Evolutionary conservation across 805 yeast species (phyloP), one percentile per base, ranked within the genome.

Genomic region (Clavispora asparagi): DNA sequence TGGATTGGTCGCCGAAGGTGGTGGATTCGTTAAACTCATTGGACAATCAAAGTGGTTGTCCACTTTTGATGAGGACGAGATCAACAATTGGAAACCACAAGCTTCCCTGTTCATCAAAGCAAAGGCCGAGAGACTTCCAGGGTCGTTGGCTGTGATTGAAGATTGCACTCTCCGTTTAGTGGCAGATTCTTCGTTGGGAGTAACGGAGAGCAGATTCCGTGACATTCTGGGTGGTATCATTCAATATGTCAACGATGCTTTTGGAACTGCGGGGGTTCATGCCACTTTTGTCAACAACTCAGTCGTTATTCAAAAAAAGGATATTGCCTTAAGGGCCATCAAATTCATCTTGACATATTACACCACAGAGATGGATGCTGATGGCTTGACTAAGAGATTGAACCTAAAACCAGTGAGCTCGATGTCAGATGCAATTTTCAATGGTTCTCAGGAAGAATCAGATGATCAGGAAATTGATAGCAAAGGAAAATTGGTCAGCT

Each of bases 1-100:
- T 28, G 97, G 97, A 0, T 70, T 92, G 43, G 82, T 92, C 51
- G 95, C 97, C 1, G 98, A 91, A 63, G 83, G 85, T 59, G 98
- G 98, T 32, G 95, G 89, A 0, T 88, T 78, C 57, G 74, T 92
- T 30, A 82, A 78, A 60, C 57, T 80, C 16, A 75, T 76, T 13
- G 74, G 78, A 17, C 53, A 69, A 26, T 64, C 70, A 13, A 64
- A 70, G 11, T 88, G 95, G 95, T 65, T 77, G 41, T 74, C 85
- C 1, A 70, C 85, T 19, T 79, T 81, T 28, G 78, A 79, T 47
- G 79, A 79, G 49, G 40, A 48, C 0, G 77, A 71, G 28, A 64
- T 75, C 52, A 46, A 51, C 4, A 68, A 68, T 16, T 85, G 92
- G 90, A 74, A 82, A 62, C 73, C 75, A 3, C 74, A 78, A 32